Conservation (phyloP, 2,329 filamentous ascomycete genomes). For the Didymella exigua region DNA sequence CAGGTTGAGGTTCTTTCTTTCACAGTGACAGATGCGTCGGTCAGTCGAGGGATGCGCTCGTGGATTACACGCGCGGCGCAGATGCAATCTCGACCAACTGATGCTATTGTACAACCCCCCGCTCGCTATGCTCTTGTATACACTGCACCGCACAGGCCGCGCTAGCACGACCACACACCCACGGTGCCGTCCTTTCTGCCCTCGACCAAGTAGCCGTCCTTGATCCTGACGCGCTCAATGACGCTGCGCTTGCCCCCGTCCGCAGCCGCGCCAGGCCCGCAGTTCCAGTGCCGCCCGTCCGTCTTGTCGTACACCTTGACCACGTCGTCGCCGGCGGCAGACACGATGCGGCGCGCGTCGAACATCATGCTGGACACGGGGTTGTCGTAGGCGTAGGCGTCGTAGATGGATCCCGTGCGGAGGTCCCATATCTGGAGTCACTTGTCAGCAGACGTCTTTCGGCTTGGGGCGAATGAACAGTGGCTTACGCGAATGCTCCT, state of each 20-base stretch:
- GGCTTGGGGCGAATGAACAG: too few species aligned
- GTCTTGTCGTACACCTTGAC: constrained; percentile 99
- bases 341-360: constrained; percentile 84
- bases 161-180: constrained; percentile 74
- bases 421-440: constrained; percentile 99
- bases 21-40: too few species aligned
- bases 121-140: constrained; percentile 19
- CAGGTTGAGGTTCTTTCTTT: too few species aligned
- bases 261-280: constrained; percentile 78
- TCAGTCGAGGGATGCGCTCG: too few species aligned
- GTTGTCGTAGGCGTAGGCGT: constrained; percentile 94
- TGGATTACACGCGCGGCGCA: too few species aligned
- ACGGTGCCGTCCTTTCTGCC: constrained; percentile 86
- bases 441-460: too few species aligned
- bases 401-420: constrained; percentile 90
- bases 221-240: constrained; percentile 86
- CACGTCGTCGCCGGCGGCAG: constrained; percentile 87
- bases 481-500: constrained; percentile 86
- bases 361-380: constrained; percentile 98
- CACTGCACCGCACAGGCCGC: constrained; percentile 2
- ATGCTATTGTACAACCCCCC: constrained; percentile 11
- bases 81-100: neutral
- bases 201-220: constrained; percentile 92
- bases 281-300: constrained; percentile 95
- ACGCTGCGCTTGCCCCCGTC: constrained; percentile 61